Percentiles rank a stretch among this genome's conserved stretches.
These are phyloP conservation scores for Penicillium desertorum DNA, from an alignment of 495 filamentous ascomycete genomes.

Conservation along the genomic window DNA sequence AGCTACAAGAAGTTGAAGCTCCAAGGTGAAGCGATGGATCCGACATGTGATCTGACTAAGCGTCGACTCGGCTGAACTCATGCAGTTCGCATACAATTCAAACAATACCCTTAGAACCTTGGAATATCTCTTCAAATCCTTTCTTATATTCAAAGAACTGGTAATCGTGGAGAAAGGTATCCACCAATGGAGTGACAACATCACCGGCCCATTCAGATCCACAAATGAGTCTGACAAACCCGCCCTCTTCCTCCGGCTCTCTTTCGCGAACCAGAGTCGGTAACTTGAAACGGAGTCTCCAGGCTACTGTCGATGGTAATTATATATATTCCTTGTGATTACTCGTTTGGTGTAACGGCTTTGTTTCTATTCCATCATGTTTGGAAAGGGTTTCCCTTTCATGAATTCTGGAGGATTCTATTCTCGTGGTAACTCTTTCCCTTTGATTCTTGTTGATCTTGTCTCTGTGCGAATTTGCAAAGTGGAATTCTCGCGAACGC, in stretches of 20 bases:
- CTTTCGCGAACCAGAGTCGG: constrained; percentile 46
- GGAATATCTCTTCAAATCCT: neutral
- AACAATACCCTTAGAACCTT: neutral
- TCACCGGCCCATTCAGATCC: constrained; percentile 6
- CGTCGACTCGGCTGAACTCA: neutral
- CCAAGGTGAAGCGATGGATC: too few species aligned
- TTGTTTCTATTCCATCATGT: constrained; percentile 37
- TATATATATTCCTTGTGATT: constrained; percentile 24
- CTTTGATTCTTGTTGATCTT: constrained; percentile 18
- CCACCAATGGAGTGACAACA: constrained; percentile 6
- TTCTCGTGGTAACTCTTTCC: constrained; percentile 51
- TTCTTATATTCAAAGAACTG: neutral
- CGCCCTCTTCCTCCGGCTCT: constrained; percentile 55
- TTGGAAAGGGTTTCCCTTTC: constrained; percentile 45
- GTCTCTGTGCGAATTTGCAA: constrained; percentile 16
- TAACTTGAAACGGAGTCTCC: constrained; percentile 68
- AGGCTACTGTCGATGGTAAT: constrained; percentile 79
- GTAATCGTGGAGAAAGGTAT: constrained; percentile 11
- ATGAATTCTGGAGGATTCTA: constrained; percentile 48
- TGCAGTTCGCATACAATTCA: constrained; percentile 1
- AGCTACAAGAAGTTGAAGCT: neutral
- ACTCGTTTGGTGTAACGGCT: constrained; percentile 8
- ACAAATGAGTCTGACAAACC: constrained; percentile 57
- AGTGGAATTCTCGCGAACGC: constrained; percentile 10
- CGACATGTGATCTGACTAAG: constrained; percentile 12